phyloP scores from a whole-genome alignment of 2,329 filamentous ascomycete species.

The Sphaerulina vaccinii region DNA sequence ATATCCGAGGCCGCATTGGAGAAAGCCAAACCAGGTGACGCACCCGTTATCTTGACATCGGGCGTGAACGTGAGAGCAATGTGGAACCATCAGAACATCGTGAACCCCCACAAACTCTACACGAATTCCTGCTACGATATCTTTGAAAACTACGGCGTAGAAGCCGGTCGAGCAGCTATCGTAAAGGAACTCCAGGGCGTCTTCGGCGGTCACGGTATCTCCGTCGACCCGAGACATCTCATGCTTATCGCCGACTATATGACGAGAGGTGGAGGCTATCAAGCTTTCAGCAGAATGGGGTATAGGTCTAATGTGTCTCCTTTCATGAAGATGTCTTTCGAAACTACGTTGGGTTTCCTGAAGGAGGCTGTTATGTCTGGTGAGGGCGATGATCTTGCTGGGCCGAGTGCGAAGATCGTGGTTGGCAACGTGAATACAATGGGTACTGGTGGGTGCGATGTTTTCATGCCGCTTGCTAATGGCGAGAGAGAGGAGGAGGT shows the following conservation, averaged over 20 bases:
- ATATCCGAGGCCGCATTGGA: conserved; percentile 61
- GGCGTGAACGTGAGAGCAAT: conserved; percentile 89
- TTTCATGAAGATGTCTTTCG: conserved; percentile 99
- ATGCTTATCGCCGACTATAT: conserved; percentile 97
- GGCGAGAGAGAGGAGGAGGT: conserved; percentile 14
- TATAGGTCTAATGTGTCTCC: conserved; percentile 81
- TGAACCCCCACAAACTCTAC: conserved; percentile 80
- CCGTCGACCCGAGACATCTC: conserved; percentile 85
- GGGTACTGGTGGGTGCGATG: conserved; percentile 89
- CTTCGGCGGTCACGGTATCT: conserved; percentile 88
- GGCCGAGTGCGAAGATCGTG: conserved; percentile 84
- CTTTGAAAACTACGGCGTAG: conserved; percentile 83
- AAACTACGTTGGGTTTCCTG: conserved; percentile 92
- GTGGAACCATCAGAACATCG: conserved; percentile 80
- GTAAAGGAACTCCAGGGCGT: conserved; percentile 81
- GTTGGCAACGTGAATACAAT: conserved; percentile 78
- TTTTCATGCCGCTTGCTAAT: conserved; percentile 54
- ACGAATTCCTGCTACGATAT: conserved; percentile 93
- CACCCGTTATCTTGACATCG: conserved; percentile 65
- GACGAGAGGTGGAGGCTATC: conserved; percentile 89
- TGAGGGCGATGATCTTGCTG: conserved; percentile 83
- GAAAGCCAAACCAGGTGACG: conserved; percentile 46
- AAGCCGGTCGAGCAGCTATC: conserved; percentile 85
- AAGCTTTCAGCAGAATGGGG: conserved; percentile 88
- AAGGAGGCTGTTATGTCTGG: conserved; percentile 87